Conservation (phyloP, 257 asterid genomes). For the Avicennia marina region DNA sequence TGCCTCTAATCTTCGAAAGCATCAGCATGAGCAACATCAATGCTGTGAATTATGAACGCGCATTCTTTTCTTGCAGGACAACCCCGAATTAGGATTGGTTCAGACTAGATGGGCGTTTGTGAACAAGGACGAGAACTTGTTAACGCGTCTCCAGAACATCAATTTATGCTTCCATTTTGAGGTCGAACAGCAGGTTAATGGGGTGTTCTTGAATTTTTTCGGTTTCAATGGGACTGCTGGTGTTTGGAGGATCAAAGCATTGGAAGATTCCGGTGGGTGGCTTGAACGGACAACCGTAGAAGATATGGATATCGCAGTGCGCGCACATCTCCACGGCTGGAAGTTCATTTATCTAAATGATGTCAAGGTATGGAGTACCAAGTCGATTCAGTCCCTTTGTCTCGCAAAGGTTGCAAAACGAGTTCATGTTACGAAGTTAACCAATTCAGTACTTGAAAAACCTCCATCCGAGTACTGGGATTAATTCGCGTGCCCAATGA, state of each 20-base stretch:
- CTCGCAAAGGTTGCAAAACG: too few relatives aligned
- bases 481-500: too few relatives aligned
- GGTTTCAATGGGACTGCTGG: constrained; percentile 79
- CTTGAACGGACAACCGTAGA: constrained; percentile 71
- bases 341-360: constrained; percentile 60
- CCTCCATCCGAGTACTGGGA: too few relatives aligned
- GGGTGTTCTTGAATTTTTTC: constrained; percentile 67
- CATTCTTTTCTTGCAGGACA: constrained; percentile 42
- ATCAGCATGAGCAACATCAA: neutral
- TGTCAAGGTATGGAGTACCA: constrained; percentile 41
- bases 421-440: too few relatives aligned
- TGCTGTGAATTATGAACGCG: neutral
- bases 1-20: neutral
- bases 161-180: constrained; percentile 68
- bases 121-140: constrained; percentile 64
- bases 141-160: constrained; percentile 67
- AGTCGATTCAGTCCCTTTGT: too few relatives aligned
- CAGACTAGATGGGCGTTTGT: constrained; percentile 71
- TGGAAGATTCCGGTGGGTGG: constrained; percentile 80
- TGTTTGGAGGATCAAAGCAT: constrained; percentile 66
- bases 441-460: too few relatives aligned
- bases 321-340: constrained; percentile 74
- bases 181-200: constrained; percentile 78
- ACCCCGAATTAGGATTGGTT: constrained; percentile 59
- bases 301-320: constrained; percentile 71